Conservation (phyloP, 768 basidiomycete species). For the Lactarius akahatsu region DNA sequence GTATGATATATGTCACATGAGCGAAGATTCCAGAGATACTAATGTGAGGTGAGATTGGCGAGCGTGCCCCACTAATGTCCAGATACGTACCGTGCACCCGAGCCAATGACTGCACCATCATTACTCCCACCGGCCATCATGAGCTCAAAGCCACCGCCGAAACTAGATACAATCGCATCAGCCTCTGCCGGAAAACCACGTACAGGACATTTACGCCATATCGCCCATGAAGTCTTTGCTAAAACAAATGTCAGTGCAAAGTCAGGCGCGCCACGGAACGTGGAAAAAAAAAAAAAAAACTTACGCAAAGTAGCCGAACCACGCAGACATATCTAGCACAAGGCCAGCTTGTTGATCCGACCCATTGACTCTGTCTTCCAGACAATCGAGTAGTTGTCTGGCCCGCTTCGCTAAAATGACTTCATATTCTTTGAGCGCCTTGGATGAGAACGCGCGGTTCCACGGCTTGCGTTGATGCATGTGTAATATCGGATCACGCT, state of each 20-base stretch:
- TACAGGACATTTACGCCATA: conserved; percentile 40
- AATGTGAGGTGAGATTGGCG: conserved; percentile 1
- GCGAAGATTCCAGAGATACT: background rate
- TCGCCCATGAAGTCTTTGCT: conserved; percentile 52
- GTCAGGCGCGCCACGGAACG: background rate
- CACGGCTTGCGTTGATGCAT: conserved; percentile 43
- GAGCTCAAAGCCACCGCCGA: conserved; percentile 34
- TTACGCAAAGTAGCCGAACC: conserved; percentile 42
- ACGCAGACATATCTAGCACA: conserved; percentile 37
- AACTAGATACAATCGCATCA: conserved; percentile 25
- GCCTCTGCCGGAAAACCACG: background rate
- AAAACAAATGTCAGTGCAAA: background rate
- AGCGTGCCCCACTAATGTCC: no score
- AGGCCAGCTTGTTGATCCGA: conserved; percentile 21
- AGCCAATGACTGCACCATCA: conserved; percentile 1
- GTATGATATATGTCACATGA: conserved; percentile 9
- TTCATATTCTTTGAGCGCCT: conserved; percentile 47
- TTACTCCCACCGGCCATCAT: conserved; percentile 29
- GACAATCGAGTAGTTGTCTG: conserved; percentile 34
- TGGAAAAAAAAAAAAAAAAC: conserved; percentile 22
- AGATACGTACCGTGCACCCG: conserved; percentile 1
- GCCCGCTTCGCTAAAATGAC: conserved; percentile 38
- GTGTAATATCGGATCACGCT: conserved; percentile 41
- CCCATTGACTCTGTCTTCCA: conserved; percentile 22
- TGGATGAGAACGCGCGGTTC: conserved; percentile 43